Percentiles rank a stretch among this genome's conserved stretches.
Evolutionary conservation across 2,329 filamentous ascomycete genomes (phyloP).

Genomic region (Berkeleyomyces rouxiae): DNA sequence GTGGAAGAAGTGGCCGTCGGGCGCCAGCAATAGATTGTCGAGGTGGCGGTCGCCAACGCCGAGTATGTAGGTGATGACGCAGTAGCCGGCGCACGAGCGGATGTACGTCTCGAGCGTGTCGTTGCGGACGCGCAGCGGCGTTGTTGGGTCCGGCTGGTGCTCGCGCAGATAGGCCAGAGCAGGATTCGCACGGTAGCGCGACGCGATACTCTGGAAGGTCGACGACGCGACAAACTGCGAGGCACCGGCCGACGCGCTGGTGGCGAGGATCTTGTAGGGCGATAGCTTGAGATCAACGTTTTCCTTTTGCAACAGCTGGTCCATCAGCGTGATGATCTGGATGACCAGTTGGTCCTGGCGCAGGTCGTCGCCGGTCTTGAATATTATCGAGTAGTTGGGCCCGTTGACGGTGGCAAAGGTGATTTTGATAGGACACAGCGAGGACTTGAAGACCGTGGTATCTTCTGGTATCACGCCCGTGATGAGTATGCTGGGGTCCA

Average conservation of each 20-base stretch:
- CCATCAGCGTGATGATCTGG: conserved; percentile 94
- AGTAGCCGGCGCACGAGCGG: conserved; percentile 92
- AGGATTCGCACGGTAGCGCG: conserved; percentile 59
- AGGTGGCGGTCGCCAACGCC: conserved; percentile 92
- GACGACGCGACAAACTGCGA: conserved; percentile 87
- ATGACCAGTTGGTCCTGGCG: conserved; percentile 95
- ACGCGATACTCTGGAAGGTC: conserved; percentile 64
- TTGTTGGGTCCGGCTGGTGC: conserved; percentile 73
- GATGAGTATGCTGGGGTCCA: conserved; percentile 70
- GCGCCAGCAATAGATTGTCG: conserved; percentile 82
- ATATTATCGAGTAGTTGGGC: conserved; percentile 75
- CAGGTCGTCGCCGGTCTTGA: conserved; percentile 93
- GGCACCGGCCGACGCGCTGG: conserved; percentile 72
- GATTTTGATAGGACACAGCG: conserved; percentile 76
- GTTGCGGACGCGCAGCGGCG: conserved; percentile 72
- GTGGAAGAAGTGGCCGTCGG: conserved; percentile 91
- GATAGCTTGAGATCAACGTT: conserved; percentile 90
- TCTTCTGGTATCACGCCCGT: conserved; percentile 70
- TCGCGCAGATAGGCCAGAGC: conserved; percentile 71
- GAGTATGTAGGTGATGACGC: conserved; percentile 93
- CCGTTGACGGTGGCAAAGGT: conserved; percentile 71
- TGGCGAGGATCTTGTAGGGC: conserved; percentile 91
- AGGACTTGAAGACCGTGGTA: conserved; percentile 88
- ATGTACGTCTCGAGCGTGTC: conserved; percentile 92
- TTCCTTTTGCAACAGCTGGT: conserved; percentile 84